phyloP scores from a whole-genome alignment of 257 asterid genomes.

The Handroanthus guayacan region DNA sequence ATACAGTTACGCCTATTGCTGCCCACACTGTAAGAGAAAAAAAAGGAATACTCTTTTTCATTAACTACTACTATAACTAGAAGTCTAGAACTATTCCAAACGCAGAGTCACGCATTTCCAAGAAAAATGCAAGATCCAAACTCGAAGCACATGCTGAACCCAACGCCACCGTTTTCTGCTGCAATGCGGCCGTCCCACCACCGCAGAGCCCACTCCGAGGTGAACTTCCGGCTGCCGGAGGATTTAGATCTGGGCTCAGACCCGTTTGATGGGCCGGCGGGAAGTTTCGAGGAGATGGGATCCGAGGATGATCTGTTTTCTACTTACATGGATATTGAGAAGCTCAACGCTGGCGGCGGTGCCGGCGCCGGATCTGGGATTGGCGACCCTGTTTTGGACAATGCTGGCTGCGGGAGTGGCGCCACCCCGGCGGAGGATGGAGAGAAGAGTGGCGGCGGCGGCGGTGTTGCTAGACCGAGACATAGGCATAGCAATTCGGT shows the following conservation, averaged over 20 bases:
- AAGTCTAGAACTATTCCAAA: neutral
- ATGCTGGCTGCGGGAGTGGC: slow-evolving; percentile 46
- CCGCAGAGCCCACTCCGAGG: slow-evolving; percentile 96
- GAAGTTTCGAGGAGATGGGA: slow-evolving; percentile 86
- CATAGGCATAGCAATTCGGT: slow-evolving; percentile 67
- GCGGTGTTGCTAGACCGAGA: slow-evolving; percentile 41
- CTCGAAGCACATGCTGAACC: slow-evolving; percentile 42
- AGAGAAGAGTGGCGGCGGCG: slow-evolving; percentile 25
- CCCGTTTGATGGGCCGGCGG: slow-evolving; percentile 64
- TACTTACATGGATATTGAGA: slow-evolving; percentile 92
- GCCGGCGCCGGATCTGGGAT: slow-evolving; percentile 67
- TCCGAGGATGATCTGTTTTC: slow-evolving; percentile 94
- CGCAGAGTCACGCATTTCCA: neutral
- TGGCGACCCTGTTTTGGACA: slow-evolving; percentile 43
- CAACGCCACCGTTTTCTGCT: slow-evolving; percentile 50
- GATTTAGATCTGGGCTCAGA: slow-evolving; percentile 84
- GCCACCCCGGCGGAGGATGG: slow-evolving; percentile 27
- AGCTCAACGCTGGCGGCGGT: slow-evolving; percentile 59
- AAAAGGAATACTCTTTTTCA: neutral
- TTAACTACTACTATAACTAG: slow-evolving; percentile 17
- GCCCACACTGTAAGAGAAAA: slow-evolving; percentile 3
- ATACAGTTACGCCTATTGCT: slow-evolving; percentile 21
- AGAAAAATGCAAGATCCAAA: slow-evolving; percentile 88
- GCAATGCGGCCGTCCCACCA: slow-evolving; percentile 77
- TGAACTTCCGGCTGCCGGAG: slow-evolving; percentile 83